Percentiles rank a stretch among this genome's conserved stretches.
These are phyloP conservation scores for Candida pseudoviswanathii DNA, from an alignment of 1,139 yeast genomes.

Conservation along the genomic window DNA sequence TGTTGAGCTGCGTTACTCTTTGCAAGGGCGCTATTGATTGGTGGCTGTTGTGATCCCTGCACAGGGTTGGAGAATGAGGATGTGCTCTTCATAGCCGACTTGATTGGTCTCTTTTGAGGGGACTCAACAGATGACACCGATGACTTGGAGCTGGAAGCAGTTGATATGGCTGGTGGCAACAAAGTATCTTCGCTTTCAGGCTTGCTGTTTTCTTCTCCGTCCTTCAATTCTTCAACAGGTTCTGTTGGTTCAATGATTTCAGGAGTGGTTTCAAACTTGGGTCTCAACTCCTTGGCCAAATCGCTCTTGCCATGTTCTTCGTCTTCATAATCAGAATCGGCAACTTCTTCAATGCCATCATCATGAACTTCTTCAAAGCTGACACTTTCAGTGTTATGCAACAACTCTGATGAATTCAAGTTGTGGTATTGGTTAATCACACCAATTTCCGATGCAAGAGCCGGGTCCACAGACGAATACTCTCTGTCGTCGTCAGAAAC, in stretches of 20 bases:
- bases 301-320: neutral
- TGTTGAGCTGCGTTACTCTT: conserved; percentile 50
- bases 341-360: conserved; percentile 13
- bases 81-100: conserved; percentile 66
- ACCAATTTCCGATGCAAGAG: conserved; percentile 21
- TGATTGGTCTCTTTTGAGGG: conserved; percentile 44
- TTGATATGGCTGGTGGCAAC: conserved; percentile 17
- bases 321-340: neutral
- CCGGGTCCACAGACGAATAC: conserved; percentile 12
- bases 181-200: conserved; percentile 18
- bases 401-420: conserved; percentile 16
- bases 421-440: conserved; percentile 25
- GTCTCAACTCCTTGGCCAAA: conserved; percentile 31
- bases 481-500: conserved; percentile 11
- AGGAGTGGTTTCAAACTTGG: conserved; percentile 35
- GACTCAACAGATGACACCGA: conserved; percentile 37
- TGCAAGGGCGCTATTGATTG: conserved; percentile 12
- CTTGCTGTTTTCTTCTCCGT: neutral
- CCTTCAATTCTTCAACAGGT: neutral
- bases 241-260: conserved; percentile 26
- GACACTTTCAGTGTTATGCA: conserved; percentile 14
- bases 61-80: conserved; percentile 26
- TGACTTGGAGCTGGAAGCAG: conserved; percentile 28
- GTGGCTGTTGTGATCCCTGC: conserved; percentile 10
- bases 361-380: conserved; percentile 2